These are phyloP conservation scores for Fomitopsis pulvina DNA, from an alignment of 768 basidiomycete species.

Conservation along the genomic window DNA sequence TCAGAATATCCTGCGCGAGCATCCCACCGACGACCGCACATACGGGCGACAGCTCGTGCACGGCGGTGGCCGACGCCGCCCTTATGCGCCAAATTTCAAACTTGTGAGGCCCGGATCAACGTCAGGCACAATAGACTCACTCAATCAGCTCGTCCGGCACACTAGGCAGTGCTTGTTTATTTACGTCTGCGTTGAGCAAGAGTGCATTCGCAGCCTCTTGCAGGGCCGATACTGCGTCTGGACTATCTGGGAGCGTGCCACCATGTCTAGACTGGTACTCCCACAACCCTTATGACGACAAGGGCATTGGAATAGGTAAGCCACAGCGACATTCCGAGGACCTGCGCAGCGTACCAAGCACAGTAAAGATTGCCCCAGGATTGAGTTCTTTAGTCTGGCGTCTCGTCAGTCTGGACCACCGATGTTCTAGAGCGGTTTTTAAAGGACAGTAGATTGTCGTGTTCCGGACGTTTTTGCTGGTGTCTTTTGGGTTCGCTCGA, in stretches of 20 bases:
- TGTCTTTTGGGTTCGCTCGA: slow-evolving; percentile 53
- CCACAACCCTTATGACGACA: slow-evolving; percentile 42
- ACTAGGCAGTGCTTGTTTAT: slow-evolving; percentile 53
- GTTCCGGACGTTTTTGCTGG: slow-evolving; percentile 51
- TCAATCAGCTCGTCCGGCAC: slow-evolving; percentile 55
- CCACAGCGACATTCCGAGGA: not conserved
- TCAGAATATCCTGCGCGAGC: slow-evolving; percentile 90
- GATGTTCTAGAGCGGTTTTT: slow-evolving; percentile 52
- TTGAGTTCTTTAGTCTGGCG: slow-evolving; percentile 81
- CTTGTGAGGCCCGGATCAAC: not conserved
- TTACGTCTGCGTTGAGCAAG: slow-evolving; percentile 57
- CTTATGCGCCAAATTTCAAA: slow-evolving; percentile 30
- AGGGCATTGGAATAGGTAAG: not conserved
- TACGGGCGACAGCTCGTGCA: slow-evolving; percentile 85
- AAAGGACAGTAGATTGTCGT: slow-evolving; percentile 63
- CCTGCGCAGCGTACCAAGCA: slow-evolving; percentile 49
- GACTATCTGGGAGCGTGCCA: slow-evolving; percentile 49
- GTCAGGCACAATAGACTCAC: slow-evolving; percentile 38
- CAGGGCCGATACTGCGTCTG: slow-evolving; percentile 46
- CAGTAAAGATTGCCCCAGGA: slow-evolving; percentile 61
- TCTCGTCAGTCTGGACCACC: slow-evolving; percentile 65
- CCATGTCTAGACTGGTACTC: slow-evolving; percentile 62
- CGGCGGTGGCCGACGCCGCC: slow-evolving; percentile 59
- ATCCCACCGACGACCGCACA: slow-evolving; percentile 95
- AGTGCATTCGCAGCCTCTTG: slow-evolving; percentile 57